Percentiles rank a stretch among this genome's conserved stretches.
phyloP scores from a whole-genome alignment of 345 rosid genomes.

The Durio zibethinus region DNA sequence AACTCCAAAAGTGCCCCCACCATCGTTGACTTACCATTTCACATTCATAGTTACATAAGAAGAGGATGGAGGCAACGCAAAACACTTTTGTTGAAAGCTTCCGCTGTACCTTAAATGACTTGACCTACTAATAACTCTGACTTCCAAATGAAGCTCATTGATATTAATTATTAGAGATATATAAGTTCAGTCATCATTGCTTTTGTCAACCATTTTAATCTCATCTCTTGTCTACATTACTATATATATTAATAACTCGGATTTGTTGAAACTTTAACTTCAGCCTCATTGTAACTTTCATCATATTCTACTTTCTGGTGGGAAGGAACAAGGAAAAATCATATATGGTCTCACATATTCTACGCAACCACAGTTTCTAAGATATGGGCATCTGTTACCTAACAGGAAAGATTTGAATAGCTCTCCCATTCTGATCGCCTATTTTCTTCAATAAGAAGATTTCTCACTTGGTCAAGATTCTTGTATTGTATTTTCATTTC shows the following conservation, averaged over 20 bases:
- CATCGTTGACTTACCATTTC: neutral
- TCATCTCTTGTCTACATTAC: too few relatives aligned
- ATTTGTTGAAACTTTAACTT: neutral
- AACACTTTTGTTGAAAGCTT: neutral
- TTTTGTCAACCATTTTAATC: too few relatives aligned
- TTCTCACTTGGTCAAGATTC: slow-evolving; percentile 3
- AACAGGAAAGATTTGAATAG: slow-evolving; percentile 3
- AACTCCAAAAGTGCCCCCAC: neutral
- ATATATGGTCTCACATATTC: neutral
- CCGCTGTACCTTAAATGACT: neutral
- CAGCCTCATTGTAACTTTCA: neutral
- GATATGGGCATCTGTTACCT: neutral
- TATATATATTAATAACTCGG: too few relatives aligned
- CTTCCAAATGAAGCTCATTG: neutral
- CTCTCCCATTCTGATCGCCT: neutral
- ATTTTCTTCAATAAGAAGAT: slow-evolving; percentile 17
- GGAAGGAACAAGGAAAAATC: neutral
- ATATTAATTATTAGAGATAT: too few relatives aligned
- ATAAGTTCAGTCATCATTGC: too few relatives aligned
- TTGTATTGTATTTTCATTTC: neutral
- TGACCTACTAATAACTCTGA: neutral
- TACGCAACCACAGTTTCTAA: slow-evolving; percentile 9
- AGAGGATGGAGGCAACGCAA: neutral
- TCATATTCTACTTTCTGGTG: neutral
- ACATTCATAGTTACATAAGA: neutral